These are phyloP conservation scores for Dryadomyces quercivorus DNA, from an alignment of 2,329 filamentous ascomycete genomes.

Conservation along the genomic window DNA sequence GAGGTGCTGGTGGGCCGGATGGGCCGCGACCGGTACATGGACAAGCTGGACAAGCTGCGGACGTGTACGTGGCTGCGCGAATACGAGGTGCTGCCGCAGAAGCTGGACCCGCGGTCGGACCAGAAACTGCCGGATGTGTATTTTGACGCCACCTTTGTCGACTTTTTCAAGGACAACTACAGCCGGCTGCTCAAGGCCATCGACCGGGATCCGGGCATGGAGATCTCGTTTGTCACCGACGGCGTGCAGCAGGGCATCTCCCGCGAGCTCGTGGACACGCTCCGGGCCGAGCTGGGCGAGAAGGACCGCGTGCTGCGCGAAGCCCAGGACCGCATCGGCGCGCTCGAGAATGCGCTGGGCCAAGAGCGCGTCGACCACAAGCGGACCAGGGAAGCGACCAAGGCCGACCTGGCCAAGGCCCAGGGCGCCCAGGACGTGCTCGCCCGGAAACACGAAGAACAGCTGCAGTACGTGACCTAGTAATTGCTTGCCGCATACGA, in stretches of 20 bases:
- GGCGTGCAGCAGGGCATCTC: constrained; percentile 82
- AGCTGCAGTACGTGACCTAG: constrained; percentile 33
- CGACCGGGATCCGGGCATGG: constrained; percentile 79
- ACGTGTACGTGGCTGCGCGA: constrained; percentile 71
- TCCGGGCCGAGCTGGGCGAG: constrained; percentile 66
- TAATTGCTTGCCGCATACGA: background rate
- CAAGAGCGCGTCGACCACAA: constrained; percentile 65
- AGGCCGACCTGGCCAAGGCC: constrained; percentile 35
- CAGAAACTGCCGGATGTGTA: constrained; percentile 63
- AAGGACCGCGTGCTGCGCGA: constrained; percentile 44
- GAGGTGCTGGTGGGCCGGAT: constrained; percentile 64
- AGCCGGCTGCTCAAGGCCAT: constrained; percentile 73
- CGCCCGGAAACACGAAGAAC: constrained; percentile 57
- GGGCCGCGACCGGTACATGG: constrained; percentile 77
- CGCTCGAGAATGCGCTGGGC: constrained; percentile 43
- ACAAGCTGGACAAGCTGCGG: constrained; percentile 66
- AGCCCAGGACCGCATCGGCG: constrained; percentile 30
- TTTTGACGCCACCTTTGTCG: constrained; percentile 77
- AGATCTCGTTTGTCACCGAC: constrained; percentile 69
- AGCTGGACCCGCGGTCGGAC: constrained; percentile 36
- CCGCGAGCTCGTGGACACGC: constrained; percentile 78
- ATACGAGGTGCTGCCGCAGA: constrained; percentile 76
- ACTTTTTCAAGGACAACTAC: constrained; percentile 95
- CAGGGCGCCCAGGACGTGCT: constrained; percentile 18
- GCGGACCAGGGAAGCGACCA: constrained; percentile 46